Percentiles rank a stretch among this genome's conserved stretches.
Evolutionary conservation across 768 basidiomycete genomes (phyloP).

Genomic region (Boletus sp.): DNA sequence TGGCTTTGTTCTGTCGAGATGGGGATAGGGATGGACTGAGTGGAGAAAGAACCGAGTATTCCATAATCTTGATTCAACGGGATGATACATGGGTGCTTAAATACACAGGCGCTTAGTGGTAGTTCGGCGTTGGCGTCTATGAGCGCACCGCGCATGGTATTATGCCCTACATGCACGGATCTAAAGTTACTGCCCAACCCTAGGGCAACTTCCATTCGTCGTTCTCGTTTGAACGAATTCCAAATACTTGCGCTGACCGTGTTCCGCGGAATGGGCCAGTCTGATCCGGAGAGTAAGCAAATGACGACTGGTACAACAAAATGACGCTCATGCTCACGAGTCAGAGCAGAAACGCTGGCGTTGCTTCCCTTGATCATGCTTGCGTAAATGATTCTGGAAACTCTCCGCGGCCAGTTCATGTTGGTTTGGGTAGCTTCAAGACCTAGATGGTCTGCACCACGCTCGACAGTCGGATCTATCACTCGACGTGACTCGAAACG

Average conservation of each 20-base stretch:
- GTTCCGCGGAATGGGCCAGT: background rate
- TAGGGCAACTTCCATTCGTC: background rate
- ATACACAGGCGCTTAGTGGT: background rate
- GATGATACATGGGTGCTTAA: background rate
- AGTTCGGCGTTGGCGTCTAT: background rate
- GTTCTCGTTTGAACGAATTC: background rate
- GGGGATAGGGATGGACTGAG: background rate
- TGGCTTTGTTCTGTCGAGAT: slow-evolving; percentile 11
- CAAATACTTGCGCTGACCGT: background rate
- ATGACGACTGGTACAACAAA: background rate
- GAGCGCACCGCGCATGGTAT: background rate
- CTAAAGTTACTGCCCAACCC: background rate
- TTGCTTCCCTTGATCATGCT: too few relatives aligned
- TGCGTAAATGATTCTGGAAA: background rate
- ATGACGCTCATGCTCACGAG: background rate
- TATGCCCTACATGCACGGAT: background rate
- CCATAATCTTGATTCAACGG: background rate
- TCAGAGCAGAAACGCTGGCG: background rate
- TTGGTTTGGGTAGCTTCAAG: background rate
- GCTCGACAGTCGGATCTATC: background rate
- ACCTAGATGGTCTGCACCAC: background rate
- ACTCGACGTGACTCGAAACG: background rate
- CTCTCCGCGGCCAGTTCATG: background rate
- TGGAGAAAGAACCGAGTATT: background rate
- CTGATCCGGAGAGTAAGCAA: background rate